Evolutionary conservation across 257 asterid genomes (phyloP), one percentile per base, ranked within the genome.

Genomic region (Plantago elongata): DNA sequence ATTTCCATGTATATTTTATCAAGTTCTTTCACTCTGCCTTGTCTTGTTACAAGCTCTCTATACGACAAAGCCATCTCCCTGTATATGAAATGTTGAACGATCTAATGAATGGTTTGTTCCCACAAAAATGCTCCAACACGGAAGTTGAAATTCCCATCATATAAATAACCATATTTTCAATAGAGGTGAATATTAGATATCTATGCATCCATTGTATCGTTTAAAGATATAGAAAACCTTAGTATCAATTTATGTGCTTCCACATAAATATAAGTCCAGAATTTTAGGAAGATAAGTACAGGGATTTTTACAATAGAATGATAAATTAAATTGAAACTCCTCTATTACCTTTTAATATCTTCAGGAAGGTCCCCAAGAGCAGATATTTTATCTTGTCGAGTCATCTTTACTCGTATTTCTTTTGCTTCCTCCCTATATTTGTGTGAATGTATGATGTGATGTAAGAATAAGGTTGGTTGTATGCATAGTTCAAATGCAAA

Each of bases 1-100:
- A 88, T 88, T 27, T 86, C 93, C 78, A 55, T 77, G 80, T 81
- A 81, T 49, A 88, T 66, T 75, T 83, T 88, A 79, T 86, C 97
- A 22, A 92, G 68, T 18, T 86, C 89, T 55, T 71, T 69, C 49
- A 74, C 93, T 57, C 98, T 83, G 71, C 70, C 55, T 71, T 76
- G 83, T 78, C 95, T 83, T 55, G 81, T 78, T 83, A 81, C 95
- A 51, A 91, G 83, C 72, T 91, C 95, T 29, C 78, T 72, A 59
- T 86, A 91, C 9, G 97, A 88, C 58, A 77, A 67, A 60, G 79
- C 79, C 29, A 72, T 74, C 64, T 77, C 83, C 78, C 96, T 91
- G 95, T 74, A 77, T 1, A 47, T 34, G 27, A 22, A 34, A 34
- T 34, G 40, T 34, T 34, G 40, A 34, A 4, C 40, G 8, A 7